A percentile compares a stretch with the other conserved stretches of the same genome.
Conservation (phyloP, 768 basidiomycete species). For the Piloderma croceum region DNA sequence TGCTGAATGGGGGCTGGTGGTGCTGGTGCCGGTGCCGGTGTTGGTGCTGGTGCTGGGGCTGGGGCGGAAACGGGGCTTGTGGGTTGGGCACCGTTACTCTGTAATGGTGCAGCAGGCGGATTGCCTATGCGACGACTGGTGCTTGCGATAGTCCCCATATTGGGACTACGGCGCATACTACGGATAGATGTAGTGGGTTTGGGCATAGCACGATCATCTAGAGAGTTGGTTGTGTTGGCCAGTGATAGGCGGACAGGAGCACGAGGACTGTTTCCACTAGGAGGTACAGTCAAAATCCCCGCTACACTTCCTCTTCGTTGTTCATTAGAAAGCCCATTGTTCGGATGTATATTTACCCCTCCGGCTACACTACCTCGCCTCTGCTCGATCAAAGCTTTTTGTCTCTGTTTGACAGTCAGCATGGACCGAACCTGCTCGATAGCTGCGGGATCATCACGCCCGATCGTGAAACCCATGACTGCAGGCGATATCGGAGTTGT, state of each 20-base stretch:
- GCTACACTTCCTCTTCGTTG: slow-evolving; percentile 17
- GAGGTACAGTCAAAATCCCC: too few relatives aligned
- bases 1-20: slow-evolving; percentile 20
- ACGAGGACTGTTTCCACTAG: too few relatives aligned
- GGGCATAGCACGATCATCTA: slow-evolving; percentile 20
- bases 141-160: slow-evolving; percentile 15
- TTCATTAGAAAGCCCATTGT: neutral
- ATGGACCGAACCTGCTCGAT: slow-evolving; percentile 61
- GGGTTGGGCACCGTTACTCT: slow-evolving; percentile 19
- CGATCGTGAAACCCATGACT: slow-evolving; percentile 54
- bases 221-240: slow-evolving; percentile 21
- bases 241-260: too few relatives aligned
- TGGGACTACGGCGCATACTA: slow-evolving; percentile 37
- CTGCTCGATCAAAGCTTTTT: slow-evolving; percentile 66
- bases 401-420: slow-evolving; percentile 62
- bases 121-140: slow-evolving; percentile 24
- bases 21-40: slow-evolving; percentile 20
- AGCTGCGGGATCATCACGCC: slow-evolving; percentile 51
- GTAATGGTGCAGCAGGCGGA: slow-evolving; percentile 18
- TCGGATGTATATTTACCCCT: slow-evolving; percentile 12
- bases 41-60: slow-evolving; percentile 30
- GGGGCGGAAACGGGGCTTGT: slow-evolving; percentile 14
- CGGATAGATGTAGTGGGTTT: slow-evolving; percentile 21
- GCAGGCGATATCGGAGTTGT: slow-evolving; percentile 63
- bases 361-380: slow-evolving; percentile 55